Conservation (phyloP, 1,284 basidiomycete genomes). For the Cryptococcus wingfieldii region DNA sequence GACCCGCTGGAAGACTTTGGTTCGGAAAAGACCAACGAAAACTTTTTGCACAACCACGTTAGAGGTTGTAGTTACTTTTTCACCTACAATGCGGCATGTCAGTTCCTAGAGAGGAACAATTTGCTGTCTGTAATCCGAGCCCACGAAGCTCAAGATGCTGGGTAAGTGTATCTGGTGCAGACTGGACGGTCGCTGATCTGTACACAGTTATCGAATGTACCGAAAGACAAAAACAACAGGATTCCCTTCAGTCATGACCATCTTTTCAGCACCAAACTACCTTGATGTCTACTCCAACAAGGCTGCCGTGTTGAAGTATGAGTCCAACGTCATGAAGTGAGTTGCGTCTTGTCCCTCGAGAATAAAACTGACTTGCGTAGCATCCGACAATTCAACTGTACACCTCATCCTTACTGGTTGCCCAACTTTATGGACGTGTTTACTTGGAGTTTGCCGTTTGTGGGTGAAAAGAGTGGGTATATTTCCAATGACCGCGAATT, state of each 20-base stretch:
- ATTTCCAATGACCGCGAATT: neutral
- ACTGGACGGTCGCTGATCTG: slow-evolving; percentile 6
- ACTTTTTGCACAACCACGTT: slow-evolving; percentile 86
- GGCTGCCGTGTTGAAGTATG: slow-evolving; percentile 92
- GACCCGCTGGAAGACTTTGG: slow-evolving; percentile 94
- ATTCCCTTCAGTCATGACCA: slow-evolving; percentile 90
- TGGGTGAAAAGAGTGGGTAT: slow-evolving; percentile 85
- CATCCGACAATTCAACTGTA: slow-evolving; percentile 83
- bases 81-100: slow-evolving; percentile 89
- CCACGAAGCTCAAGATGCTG: slow-evolving; percentile 92
- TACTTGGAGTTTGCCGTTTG: slow-evolving; percentile 98
- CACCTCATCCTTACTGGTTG: slow-evolving; percentile 92
- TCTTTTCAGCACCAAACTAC: slow-evolving; percentile 93
- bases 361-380: slow-evolving; percentile 10
- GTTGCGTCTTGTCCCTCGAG: slow-evolving; percentile 4
- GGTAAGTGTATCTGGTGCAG: slow-evolving; percentile 53
- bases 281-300: slow-evolving; percentile 97
- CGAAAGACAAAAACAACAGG: slow-evolving; percentile 90
- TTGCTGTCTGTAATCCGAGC: slow-evolving; percentile 91
- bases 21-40: slow-evolving; percentile 77
- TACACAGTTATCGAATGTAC: slow-evolving; percentile 84
- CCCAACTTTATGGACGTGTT: slow-evolving; percentile 99
- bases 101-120: slow-evolving; percentile 90
- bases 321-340: slow-evolving; percentile 88
- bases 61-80: slow-evolving; percentile 96